Conservation (phyloP, 2,329 filamentous ascomycete genomes). For the Claviceps paspali region DNA sequence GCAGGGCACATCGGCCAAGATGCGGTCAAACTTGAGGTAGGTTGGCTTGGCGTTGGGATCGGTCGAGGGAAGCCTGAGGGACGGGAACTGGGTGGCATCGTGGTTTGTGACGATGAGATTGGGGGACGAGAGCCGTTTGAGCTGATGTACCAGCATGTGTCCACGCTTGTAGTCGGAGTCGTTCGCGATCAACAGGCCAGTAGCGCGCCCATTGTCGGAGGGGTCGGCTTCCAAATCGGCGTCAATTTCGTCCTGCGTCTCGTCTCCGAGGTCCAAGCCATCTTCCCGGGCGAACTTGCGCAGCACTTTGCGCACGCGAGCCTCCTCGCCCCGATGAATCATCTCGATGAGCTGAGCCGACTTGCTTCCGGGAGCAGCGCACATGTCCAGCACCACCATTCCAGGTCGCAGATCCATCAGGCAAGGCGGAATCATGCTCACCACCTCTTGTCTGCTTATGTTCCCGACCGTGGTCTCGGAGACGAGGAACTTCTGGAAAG, state of each 20-base stretch:
- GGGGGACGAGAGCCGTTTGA: conserved; percentile 90
- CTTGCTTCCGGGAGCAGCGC: conserved; percentile 93
- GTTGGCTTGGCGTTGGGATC: conserved; percentile 39
- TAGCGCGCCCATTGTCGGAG: conserved; percentile 71
- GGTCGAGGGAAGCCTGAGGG: conserved; percentile 61
- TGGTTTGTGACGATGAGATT: conserved; percentile 97
- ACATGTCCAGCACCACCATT: conserved; percentile 90
- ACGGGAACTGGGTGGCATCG: conserved; percentile 89
- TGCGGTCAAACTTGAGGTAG: conserved; percentile 94
- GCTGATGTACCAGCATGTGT: conserved; percentile 94
- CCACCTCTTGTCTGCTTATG: conserved; percentile 92
- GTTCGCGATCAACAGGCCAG: conserved; percentile 86
- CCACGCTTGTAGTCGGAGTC: conserved; percentile 93
- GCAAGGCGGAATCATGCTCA: conserved; percentile 96
- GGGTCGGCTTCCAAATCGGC: conserved; percentile 42
- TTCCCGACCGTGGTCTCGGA: conserved; percentile 95
- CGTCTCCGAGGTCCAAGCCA: conserved; percentile 33
- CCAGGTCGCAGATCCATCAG: conserved; percentile 82
- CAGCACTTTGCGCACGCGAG: conserved; percentile 59
- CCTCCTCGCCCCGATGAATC: conserved; percentile 85
- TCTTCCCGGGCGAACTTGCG: conserved; percentile 47
- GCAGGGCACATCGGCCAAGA: conserved; percentile 91
- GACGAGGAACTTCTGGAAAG: conserved; percentile 95
- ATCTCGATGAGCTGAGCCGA: conserved; percentile 90
- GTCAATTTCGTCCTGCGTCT: conserved; percentile 31